Base-by-base conservation (phyloP, 495 filamentous ascomycete genomes). In the Penicillium subrubescens region DNA sequence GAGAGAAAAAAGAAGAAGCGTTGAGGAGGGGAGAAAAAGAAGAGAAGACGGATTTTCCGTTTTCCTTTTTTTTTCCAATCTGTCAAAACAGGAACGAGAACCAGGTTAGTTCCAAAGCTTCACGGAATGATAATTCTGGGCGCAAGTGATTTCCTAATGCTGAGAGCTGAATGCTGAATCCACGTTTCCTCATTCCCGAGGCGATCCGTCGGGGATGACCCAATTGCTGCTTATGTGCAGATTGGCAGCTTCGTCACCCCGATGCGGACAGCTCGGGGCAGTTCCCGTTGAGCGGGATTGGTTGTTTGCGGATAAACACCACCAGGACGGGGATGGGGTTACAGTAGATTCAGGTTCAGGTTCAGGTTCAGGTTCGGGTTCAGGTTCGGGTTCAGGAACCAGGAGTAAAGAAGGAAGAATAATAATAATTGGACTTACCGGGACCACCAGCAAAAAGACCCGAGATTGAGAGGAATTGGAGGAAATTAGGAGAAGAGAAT, bases 391-490 rank as follows among this genome's bases (percentile, higher is more conserved):
- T 46, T 46, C 43, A 48, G 44, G 44, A 23, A 48, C 44, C 44
- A 48, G 44, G 44, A 48, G 44, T 48, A 48, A 17, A 41, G 6
- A 5, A 17, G 10, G 35, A 11, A 35, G 8, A 21, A 46, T 5
- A 1, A 21, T 5, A n/a, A n/a, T n/a, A n/a, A 14, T 23, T 48
- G 21, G n/a, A 67, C 67, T 64, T 25, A 70, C 67, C 64, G 64
- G 60, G 46, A 69, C 60, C 60, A 69, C 67, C 67, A 63, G 25
- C 53, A 54, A 35, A 51, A 37, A 51, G 55, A 62, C 66, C 64
- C 64, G 51, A 59, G 41, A 53, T 50, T 46, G 31, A 15, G n/a
- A 23, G 31, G 46, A 17, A 41, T 5, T 14, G 11, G 12, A 17
- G 6, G 15, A 41, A 15, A 46, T 44, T 60, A 39, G 12, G n/a